Percentiles rank a stretch among this genome's conserved stretches.
Conservation (phyloP, 768 basidiomycete genomes). For the Nidularia pulvinata region DNA sequence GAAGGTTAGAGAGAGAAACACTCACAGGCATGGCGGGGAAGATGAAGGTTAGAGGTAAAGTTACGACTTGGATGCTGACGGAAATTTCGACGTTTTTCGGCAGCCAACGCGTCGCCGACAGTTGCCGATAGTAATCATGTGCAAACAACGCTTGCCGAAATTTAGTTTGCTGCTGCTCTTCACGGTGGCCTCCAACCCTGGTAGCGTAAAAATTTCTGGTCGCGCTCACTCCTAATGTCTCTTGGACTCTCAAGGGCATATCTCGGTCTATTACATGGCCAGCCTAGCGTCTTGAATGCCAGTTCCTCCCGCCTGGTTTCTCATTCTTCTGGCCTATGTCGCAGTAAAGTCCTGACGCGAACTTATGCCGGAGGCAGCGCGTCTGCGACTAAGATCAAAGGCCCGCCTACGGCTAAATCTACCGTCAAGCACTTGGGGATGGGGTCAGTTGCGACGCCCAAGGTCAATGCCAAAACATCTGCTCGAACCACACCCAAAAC, state of each 20-base stretch:
- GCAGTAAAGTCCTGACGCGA: neutral
- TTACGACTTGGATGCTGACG: conserved; percentile 19
- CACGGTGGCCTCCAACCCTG: neutral
- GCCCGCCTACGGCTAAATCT: neutral
- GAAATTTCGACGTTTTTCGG: conserved; percentile 19
- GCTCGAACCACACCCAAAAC: conserved; percentile 4
- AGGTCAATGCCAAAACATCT: conserved; percentile 3
- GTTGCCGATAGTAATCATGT: conserved; percentile 19
- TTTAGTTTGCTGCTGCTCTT: neutral
- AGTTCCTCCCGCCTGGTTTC: neutral
- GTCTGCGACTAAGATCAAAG: neutral
- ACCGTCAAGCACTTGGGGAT: neutral
- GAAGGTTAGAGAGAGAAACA: neutral
- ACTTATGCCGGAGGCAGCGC: neutral
- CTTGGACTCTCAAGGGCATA: conserved; percentile 10
- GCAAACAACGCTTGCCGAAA: conserved; percentile 8
- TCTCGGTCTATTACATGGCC: conserved; percentile 8
- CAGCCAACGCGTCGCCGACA: conserved; percentile 23
- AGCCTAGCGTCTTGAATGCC: conserved; percentile 1
- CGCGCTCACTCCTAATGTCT: conserved; percentile 10
- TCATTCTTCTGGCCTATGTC: no score
- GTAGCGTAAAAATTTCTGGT: neutral
- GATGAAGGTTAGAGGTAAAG: conserved; percentile 4
- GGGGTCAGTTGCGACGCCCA: neutral
- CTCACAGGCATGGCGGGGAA: conserved; percentile 37